These are phyloP conservation scores for Pelomyxa schiedti DNA, from an alignment of 78 protist genomes.

Conservation along the genomic window DNA sequence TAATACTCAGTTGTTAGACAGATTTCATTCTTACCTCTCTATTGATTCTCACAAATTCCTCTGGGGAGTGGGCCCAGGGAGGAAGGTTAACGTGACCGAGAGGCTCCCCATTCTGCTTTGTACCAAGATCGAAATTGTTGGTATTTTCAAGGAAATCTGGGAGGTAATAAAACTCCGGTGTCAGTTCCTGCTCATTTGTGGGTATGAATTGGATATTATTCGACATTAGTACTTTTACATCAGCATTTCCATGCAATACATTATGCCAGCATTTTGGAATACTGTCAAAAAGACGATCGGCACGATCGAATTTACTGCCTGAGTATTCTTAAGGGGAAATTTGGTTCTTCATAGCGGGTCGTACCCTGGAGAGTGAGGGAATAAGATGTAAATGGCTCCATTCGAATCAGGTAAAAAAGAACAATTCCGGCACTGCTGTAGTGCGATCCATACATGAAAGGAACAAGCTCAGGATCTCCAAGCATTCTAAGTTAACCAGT, in stretches of 20 bases:
- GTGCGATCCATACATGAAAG: constrained; percentile 59
- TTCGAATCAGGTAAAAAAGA: constrained; percentile 55
- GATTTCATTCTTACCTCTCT: constrained; percentile 6
- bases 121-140: constrained; percentile 67
- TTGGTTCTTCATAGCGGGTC: no score
- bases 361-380: constrained; percentile 25
- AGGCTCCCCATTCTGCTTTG: constrained; percentile 51
- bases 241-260: constrained; percentile 34
- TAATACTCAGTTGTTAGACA: no score
- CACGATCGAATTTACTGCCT: constrained; percentile 88
- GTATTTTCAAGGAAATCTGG: constrained; percentile 76
- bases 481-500: no score
- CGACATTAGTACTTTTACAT: no score
- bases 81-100: constrained; percentile 82
- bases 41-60: constrained; percentile 2
- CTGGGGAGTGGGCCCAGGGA: constrained; percentile 81
- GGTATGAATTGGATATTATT: no score
- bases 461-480: not conserved
- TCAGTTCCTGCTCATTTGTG: no score
- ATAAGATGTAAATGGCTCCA: constrained; percentile 47
- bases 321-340: no score
- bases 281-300: constrained; percentile 87
- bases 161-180: constrained; percentile 77
- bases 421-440: constrained; percentile 50
- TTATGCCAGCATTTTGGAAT: constrained; percentile 64